These are phyloP conservation scores for Sphaerostilbella broomeana DNA, from an alignment of 2,329 filamentous ascomycete species.

Conservation along the genomic window DNA sequence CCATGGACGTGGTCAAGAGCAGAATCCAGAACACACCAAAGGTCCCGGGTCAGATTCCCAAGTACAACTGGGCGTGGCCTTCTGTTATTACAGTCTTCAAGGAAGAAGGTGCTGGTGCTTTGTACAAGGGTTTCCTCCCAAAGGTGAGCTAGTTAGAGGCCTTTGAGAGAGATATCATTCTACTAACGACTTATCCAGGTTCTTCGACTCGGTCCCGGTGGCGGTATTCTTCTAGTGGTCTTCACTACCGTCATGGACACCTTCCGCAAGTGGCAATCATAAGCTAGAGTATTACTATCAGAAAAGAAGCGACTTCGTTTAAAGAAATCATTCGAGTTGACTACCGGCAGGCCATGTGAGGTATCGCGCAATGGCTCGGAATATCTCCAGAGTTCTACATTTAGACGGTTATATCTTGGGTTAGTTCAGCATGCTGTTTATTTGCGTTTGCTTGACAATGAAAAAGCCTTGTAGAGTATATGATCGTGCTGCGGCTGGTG, in stretches of 20 bases:
- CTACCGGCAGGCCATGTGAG: background rate
- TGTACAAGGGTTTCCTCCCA: constrained; percentile 97
- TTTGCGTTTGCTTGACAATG: background rate
- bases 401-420: constrained; percentile 6
- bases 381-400: constrained; percentile 2
- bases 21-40: constrained; percentile 92
- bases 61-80: constrained; percentile 99
- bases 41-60: constrained; percentile 71
- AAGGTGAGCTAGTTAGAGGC: constrained; percentile 61
- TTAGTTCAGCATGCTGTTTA: constrained; percentile 5
- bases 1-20: constrained; percentile 96
- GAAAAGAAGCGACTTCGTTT: background rate
- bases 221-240: constrained; percentile 71
- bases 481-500: background rate
- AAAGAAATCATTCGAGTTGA: constrained; percentile 1
- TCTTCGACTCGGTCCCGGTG: constrained; percentile 47
- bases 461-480: background rate
- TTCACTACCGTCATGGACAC: constrained; percentile 90
- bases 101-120: constrained; percentile 84
- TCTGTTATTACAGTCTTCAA: constrained; percentile 77
- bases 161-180: background rate
- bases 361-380: background rate
- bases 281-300: background rate
- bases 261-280: constrained; percentile 58
- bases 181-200: constrained; percentile 23